A percentile compares a stretch with the other conserved stretches of the same genome.
phyloP scores from a whole-genome alignment of 805 yeast species.

The Deakozyma indianensis region DNA sequence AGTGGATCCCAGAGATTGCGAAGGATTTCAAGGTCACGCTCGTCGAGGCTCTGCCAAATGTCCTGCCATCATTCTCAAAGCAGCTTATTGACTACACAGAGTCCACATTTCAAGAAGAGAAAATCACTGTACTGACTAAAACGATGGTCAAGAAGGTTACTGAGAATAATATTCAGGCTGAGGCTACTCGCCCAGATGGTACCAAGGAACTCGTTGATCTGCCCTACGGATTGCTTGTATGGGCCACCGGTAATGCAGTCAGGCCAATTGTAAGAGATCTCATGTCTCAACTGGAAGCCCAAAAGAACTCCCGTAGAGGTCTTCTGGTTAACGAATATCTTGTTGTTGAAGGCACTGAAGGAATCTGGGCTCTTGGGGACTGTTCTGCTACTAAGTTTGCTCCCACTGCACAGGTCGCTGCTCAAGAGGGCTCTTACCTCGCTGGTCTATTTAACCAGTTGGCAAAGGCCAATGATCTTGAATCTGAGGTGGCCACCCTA shows the following conservation, averaged over 20 bases:
- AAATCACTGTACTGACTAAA: slow-evolving; percentile 63
- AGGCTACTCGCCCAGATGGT: slow-evolving; percentile 54
- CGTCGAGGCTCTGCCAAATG: slow-evolving; percentile 85
- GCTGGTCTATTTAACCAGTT: slow-evolving; percentile 53
- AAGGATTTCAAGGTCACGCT: slow-evolving; percentile 70
- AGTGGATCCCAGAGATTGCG: slow-evolving; percentile 80
- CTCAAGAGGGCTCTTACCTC: slow-evolving; percentile 80
- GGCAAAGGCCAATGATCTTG: slow-evolving; percentile 22
- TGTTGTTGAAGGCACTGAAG: slow-evolving; percentile 68
- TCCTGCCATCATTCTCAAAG: slow-evolving; percentile 38
- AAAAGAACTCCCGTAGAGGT: slow-evolving; percentile 82
- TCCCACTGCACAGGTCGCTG: slow-evolving; percentile 96
- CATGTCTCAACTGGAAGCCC: slow-evolving; percentile 48
- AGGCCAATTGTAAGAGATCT: slow-evolving; percentile 59
- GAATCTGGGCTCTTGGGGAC: slow-evolving; percentile 86
- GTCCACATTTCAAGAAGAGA: slow-evolving; percentile 50
- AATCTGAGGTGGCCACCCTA: slow-evolving; percentile 24
- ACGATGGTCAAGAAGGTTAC: slow-evolving; percentile 84
- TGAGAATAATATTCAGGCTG: slow-evolving; percentile 53
- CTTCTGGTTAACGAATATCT: slow-evolving; percentile 70
- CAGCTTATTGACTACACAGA: slow-evolving; percentile 53
- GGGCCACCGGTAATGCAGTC: slow-evolving; percentile 97
- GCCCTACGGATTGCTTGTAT: slow-evolving; percentile 85
- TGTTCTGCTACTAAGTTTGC: slow-evolving; percentile 82
- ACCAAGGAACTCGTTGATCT: slow-evolving; percentile 42